Conservation (phyloP, 139 green algal species). For the Limnomonas spitsbergensis region DNA sequence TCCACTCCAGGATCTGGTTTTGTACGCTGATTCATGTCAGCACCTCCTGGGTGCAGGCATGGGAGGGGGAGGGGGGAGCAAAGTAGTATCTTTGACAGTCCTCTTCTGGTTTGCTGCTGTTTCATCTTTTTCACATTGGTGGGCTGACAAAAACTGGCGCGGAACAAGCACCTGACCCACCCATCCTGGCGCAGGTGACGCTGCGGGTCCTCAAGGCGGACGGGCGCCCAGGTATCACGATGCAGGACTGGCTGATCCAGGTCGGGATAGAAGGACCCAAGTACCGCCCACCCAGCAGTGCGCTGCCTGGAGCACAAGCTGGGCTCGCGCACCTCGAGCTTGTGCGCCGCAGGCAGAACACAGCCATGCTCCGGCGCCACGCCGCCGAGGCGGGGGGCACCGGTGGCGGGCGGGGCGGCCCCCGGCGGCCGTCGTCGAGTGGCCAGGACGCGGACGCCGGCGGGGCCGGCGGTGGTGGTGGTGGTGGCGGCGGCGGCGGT, state of each 20-base stretch:
- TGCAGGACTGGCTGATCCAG: constrained; percentile 75
- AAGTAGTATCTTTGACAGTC: no score
- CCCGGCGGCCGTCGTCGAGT: background rate
- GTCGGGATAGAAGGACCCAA: constrained; percentile 61
- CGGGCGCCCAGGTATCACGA: constrained; percentile 52
- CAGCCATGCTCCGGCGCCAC: background rate
- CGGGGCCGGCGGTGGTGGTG: background rate
- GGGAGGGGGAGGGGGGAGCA: no score
- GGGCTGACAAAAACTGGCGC: no score
- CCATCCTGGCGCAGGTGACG: constrained; percentile 42
- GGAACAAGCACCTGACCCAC: no score
- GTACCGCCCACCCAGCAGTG: background rate
- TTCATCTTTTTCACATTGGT: no score
- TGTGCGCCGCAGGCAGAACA: constrained; percentile 30
- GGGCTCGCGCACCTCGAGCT: constrained; percentile 17
- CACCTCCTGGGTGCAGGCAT: no score
- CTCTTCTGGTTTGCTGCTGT: no score
- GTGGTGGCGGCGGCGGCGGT: background rate
- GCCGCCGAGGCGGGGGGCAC: background rate
- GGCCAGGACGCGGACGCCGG: background rate
- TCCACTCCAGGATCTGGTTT: no score
- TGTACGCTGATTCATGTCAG: no score
- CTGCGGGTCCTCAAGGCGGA: constrained; percentile 55
- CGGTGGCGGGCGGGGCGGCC: background rate
- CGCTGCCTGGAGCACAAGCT: background rate